phyloP scores from a whole-genome alignment of 2,329 filamentous ascomycete species.

The Calonectria leucothoes region DNA sequence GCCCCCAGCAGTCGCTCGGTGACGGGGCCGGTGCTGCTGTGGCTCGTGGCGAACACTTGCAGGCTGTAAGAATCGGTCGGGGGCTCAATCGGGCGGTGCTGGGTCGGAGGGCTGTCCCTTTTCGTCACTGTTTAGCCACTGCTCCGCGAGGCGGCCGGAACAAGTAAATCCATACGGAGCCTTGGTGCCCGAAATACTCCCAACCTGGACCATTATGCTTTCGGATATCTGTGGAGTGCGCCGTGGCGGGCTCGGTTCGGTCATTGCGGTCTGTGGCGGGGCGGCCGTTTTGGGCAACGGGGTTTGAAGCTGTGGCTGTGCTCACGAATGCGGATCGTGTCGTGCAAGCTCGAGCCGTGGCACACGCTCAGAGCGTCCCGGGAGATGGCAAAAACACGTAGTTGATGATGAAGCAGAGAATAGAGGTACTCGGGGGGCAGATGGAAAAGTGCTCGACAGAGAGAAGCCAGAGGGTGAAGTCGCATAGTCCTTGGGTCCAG shows the following conservation, averaged over 20 bases:
- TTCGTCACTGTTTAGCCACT: neutral
- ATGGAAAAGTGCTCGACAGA: neutral
- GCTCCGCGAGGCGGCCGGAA: neutral
- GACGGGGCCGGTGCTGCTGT: neutral
- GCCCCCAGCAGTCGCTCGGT: neutral
- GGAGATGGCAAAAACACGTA: neutral
- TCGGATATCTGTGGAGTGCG: neutral
- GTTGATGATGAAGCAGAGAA: neutral
- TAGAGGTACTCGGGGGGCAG: neutral
- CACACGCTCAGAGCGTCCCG: neutral
- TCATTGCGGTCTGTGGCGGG: slow-evolving; percentile 2
- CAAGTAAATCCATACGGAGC: neutral
- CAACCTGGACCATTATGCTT: neutral
- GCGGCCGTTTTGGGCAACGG: neutral
- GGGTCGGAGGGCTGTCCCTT: neutral
- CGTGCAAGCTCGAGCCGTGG: neutral
- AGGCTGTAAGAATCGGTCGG: neutral
- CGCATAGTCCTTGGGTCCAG: neutral
- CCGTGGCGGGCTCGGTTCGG: neutral
- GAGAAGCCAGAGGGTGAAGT: neutral
- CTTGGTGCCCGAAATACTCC: neutral
- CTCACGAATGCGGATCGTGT: too few species aligned
- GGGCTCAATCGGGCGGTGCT: neutral
- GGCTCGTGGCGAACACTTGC: neutral
- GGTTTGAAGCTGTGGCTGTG: neutral